Evolutionary conservation across 1,139 yeast genomes (phyloP).

Genomic region (Saccharomyces hybrid): DNA sequence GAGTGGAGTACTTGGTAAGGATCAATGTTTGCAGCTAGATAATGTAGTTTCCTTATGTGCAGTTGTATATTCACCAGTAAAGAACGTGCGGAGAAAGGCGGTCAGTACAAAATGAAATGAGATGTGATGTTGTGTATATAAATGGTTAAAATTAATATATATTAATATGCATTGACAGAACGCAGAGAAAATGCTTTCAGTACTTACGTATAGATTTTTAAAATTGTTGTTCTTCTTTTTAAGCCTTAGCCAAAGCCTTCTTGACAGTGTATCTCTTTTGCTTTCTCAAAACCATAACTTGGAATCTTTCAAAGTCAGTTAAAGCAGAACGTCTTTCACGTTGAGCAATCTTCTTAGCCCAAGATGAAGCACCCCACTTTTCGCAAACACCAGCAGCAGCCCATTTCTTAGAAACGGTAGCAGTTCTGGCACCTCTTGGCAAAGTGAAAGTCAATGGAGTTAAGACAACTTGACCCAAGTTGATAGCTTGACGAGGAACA

Average conservation of each 20-base stretch:
- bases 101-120: no score
- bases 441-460: slow-evolving; percentile 86
- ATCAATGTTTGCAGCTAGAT: background rate
- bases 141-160: background rate
- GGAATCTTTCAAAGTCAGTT: no score
- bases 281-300: no score
- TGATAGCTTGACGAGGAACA: slow-evolving; percentile 86
- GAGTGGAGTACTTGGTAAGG: background rate
- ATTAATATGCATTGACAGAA: background rate
- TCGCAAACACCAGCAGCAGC: slow-evolving; percentile 38
- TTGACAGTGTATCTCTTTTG: slow-evolving; percentile 31
- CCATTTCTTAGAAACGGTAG: slow-evolving; percentile 87
- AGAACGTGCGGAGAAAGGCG: background rate
- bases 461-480: slow-evolving; percentile 81
- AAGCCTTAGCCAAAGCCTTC: slow-evolving; percentile 88
- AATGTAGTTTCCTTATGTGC: background rate
- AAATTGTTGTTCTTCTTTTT: slow-evolving; percentile 17
- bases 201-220: background rate
- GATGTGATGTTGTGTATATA: no score
- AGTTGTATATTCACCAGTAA: background rate
- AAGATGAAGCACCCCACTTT: no score
- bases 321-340: no score
- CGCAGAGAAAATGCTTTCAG: background rate
- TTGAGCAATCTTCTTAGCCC: no score
- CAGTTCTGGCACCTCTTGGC: slow-evolving; percentile 92